These are phyloP conservation scores for Neonectria coccinea DNA, from an alignment of 2,329 filamentous ascomycete genomes.

Conservation along the genomic window DNA sequence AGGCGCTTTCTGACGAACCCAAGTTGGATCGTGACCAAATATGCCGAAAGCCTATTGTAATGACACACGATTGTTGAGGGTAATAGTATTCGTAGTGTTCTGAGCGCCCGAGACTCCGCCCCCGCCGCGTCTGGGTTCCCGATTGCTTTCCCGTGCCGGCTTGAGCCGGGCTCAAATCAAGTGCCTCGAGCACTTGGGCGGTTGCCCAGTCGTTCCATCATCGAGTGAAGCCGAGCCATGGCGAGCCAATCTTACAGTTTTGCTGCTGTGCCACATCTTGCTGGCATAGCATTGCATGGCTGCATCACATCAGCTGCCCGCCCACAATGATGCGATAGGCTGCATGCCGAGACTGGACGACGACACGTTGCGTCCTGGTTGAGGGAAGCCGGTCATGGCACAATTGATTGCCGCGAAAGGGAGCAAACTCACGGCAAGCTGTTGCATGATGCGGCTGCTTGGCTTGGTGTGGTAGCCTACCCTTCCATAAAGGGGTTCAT, in stretches of 20 bases:
- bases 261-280: conserved; percentile 40
- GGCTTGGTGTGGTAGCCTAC: conserved; percentile 36
- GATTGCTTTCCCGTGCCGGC: conserved; percentile 5
- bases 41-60: conserved; percentile 15
- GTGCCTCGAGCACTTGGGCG: conserved; percentile 21
- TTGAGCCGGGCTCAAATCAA: conserved; percentile 17
- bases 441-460: conserved; percentile 37
- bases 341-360: conserved; percentile 42
- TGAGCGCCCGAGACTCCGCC: neutral
- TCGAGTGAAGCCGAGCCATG: conserved; percentile 26
- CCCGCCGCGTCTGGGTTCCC: conserved; percentile 6
- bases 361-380: conserved; percentile 40
- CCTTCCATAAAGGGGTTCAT: conserved; percentile 36
- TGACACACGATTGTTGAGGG: conserved; percentile 12
- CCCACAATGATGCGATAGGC: conserved; percentile 44
- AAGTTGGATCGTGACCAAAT: conserved; percentile 3
- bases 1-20: neutral
- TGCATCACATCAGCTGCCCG: conserved; percentile 46
- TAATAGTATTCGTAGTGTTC: conserved; percentile 3
- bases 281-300: conserved; percentile 43
- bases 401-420: conserved; percentile 28
- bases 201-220: conserved; percentile 27
- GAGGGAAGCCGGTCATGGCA: conserved; percentile 33
- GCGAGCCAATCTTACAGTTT: conserved; percentile 40
- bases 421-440: conserved; percentile 26